Percentiles rank a stretch among this genome's conserved stretches.
Evolutionary conservation across 768 basidiomycete species (phyloP).

Genomic region (Amanita jacksonii): DNA sequence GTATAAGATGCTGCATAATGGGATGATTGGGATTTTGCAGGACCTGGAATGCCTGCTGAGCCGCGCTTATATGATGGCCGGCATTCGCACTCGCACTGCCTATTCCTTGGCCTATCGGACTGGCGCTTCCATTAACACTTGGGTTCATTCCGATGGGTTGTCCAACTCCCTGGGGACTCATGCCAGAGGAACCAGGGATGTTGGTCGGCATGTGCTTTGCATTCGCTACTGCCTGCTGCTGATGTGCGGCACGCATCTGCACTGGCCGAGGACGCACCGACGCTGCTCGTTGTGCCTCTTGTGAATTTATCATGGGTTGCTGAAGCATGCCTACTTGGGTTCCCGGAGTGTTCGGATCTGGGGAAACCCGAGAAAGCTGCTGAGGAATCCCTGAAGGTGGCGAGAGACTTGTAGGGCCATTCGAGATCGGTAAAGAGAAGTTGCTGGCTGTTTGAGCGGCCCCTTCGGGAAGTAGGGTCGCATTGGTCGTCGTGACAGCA

Average conservation of each 20-base stretch:
- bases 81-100: conserved; percentile 7
- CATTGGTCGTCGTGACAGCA: conserved; percentile 8
- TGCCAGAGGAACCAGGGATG: neutral
- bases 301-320: conserved; percentile 14
- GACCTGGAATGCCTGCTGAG: conserved; percentile 36
- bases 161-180: neutral
- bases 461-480: neutral
- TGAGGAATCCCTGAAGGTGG: conserved; percentile 3
- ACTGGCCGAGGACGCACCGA: conserved; percentile 22
- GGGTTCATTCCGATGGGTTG: conserved; percentile 1
- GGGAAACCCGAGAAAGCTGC: conserved; percentile 13
- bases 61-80: conserved; percentile 9
- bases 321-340: conserved; percentile 10
- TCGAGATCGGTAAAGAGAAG: conserved; percentile 23
- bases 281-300: conserved; percentile 28
- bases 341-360: conserved; percentile 12
- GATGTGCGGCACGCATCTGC: conserved; percentile 27
- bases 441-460: conserved; percentile 10
- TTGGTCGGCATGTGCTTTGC: conserved; percentile 34
- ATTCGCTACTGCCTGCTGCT: conserved; percentile 21
- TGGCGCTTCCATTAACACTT: conserved; percentile 9
- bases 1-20: conserved; percentile 44
- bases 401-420: conserved; percentile 10
- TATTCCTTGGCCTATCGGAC: neutral
- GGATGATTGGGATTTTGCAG: conserved; percentile 49